phyloP scores from a whole-genome alignment of 1,139 yeast genomes.

The Sugiyamaella pinicola region DNA sequence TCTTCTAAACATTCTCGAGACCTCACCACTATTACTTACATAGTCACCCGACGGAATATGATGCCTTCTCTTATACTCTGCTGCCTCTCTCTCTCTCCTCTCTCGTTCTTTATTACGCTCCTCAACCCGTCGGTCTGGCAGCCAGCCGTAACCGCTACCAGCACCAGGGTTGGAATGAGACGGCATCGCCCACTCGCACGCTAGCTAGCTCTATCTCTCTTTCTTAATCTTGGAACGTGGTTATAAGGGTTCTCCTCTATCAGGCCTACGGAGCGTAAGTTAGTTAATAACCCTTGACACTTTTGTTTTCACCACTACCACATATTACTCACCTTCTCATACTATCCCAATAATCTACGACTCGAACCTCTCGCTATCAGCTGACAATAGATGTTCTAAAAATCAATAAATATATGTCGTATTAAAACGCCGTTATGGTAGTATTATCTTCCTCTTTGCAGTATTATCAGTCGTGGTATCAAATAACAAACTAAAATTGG shows the following conservation, averaged over 20 bases:
- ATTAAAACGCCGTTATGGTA: no score
- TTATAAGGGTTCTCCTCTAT: neutral
- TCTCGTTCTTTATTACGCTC: constrained; percentile 37
- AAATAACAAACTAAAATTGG: neutral
- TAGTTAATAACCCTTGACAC: neutral
- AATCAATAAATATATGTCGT: constrained; percentile 1
- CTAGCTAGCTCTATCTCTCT: neutral
- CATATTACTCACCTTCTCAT: constrained; percentile 7
- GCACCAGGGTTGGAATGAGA: constrained; percentile 19
- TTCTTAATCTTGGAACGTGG: neutral
- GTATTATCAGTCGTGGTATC: neutral
- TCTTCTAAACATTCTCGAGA: neutral
- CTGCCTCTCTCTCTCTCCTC: constrained; percentile 39
- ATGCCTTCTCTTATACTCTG: constrained; percentile 38
- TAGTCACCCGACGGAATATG: constrained; percentile 27
- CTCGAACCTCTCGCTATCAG: neutral
- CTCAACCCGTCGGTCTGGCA: constrained; percentile 30
- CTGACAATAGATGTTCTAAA: neutral
- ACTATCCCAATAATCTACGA: neutral
- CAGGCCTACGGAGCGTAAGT: neutral
- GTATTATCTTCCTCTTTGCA: neutral
- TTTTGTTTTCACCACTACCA: neutral
- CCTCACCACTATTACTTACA: constrained; percentile 17
- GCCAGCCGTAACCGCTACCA: constrained; percentile 22
- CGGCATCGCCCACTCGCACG: constrained; percentile 14